Evolutionary conservation across 495 filamentous ascomycete genomes (phyloP), one percentile per base, ranked within the genome.

Genomic region (Annulohypoxylon maeteangense): DNA sequence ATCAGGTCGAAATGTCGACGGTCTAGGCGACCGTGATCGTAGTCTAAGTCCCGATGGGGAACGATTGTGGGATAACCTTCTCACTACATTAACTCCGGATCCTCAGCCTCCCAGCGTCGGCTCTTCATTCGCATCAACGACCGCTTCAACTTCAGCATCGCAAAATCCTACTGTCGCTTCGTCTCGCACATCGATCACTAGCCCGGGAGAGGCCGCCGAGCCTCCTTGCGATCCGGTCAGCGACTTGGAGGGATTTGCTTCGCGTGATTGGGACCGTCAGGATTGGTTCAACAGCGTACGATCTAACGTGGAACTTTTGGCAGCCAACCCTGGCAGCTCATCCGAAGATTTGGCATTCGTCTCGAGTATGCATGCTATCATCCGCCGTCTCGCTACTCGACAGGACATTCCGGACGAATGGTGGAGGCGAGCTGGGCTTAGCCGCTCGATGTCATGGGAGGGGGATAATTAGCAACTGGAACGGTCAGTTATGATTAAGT

Each of bases 11-110:
- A 5, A 32, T 22, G 50, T 34, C 4, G 90, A 95, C 81, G 93
- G 93, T 12, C 84, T 97, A 29, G 93, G 93, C 14, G 93, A 97
- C 78, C 90, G 92, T 40, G 88, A 92, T 61, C 87, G 93, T 44
- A 96, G 93, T 74, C 81, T 91, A 55, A 94, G 91, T 76, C 91
- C 93, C 2, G 90, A 92, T 51, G 87, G 80, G 34, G 89, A 88
- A 55, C 84, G 86, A 55, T 83, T 85, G 16, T 97, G 94, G 94
- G 90, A 94, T 51, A 92, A 89, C 8, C 85, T 97, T 67, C 84
- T 92, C 61, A 90, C 86, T 7, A 95, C 92, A 1, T 87, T 97
- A 50, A 88, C 91, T 0, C 93, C 92, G 3, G 94, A 97, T 77
- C 87, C 89, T 7, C 90, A 89, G 54, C 85, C 93, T 7, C 93